Conservation (phyloP, 352 stramenopile genomes). For the Globisporangium okanoganense region DNA sequence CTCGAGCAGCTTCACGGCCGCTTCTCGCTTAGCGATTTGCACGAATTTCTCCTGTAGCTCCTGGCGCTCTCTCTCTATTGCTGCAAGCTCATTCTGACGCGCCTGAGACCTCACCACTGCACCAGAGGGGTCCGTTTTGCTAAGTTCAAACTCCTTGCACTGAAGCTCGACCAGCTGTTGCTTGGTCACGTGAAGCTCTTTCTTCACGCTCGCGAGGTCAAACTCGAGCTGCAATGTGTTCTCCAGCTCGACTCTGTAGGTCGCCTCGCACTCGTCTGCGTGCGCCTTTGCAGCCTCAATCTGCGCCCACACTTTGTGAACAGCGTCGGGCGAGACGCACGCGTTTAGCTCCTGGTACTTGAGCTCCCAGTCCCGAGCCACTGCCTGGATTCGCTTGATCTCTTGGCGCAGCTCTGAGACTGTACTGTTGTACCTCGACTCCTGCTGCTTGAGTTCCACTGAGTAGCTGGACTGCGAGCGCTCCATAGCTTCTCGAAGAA, state of each 20-base stretch:
- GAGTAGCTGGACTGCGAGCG: constrained; percentile 3
- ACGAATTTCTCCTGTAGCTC: not conserved
- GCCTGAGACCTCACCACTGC: not conserved
- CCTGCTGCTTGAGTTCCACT: not conserved
- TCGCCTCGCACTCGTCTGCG: constrained; percentile 3
- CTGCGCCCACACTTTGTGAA: not conserved
- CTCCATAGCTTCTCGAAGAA: constrained; percentile 5
- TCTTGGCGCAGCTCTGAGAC: not conserved
- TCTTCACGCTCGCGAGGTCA: constrained; percentile 13
- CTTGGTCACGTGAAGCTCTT: constrained; percentile 10
- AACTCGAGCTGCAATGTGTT: constrained; percentile 16
- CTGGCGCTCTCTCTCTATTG: not conserved
- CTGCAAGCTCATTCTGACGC: not conserved
- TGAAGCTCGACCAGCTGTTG: constrained; percentile 11
- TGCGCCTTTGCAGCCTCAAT: not conserved
- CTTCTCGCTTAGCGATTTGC: constrained; percentile 4
- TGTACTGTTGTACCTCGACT: not conserved
- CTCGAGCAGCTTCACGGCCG: constrained; percentile 7
- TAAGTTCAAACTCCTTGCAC: not conserved
- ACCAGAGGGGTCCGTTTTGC: not conserved
- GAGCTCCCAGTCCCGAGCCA: constrained; percentile 1
- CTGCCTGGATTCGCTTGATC: no score
- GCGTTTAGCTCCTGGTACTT: constrained; percentile 8
- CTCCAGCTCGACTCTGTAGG: constrained; percentile 15
- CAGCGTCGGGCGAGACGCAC: constrained; percentile 3